phyloP scores from a whole-genome alignment of 1,139 yeast genomes.

The Candida labiduridarum region DNA sequence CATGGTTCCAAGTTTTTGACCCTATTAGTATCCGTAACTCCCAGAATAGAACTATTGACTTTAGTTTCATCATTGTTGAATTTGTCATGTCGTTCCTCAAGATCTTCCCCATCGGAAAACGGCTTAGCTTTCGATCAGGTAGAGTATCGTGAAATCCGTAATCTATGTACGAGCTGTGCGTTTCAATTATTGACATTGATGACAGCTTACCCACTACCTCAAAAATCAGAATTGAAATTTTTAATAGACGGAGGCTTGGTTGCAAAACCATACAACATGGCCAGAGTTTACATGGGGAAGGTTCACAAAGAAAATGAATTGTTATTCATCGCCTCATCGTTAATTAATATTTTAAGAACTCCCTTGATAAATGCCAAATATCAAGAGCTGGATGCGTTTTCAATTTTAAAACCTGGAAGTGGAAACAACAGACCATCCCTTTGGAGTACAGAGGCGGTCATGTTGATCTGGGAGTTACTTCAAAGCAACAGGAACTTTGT shows the following conservation, averaged over 20 bases:
- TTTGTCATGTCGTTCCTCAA: constrained; percentile 46
- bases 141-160: constrained; percentile 49
- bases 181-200: constrained; percentile 64
- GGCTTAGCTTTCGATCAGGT: constrained; percentile 27
- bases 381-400: constrained; percentile 20
- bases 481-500: constrained; percentile 68
- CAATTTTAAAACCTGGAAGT: constrained; percentile 17
- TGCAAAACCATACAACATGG: constrained; percentile 46
- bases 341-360: constrained; percentile 47
- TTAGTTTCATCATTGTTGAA: constrained; percentile 74
- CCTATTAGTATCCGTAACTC: constrained; percentile 54
- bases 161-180: constrained; percentile 56
- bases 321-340: constrained; percentile 44
- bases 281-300: constrained; percentile 54
- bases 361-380: constrained; percentile 34
- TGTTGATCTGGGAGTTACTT: constrained; percentile 74
- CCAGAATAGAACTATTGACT: constrained; percentile 50
- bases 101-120: constrained; percentile 37
- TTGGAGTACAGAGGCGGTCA: constrained; percentile 57
- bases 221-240: constrained; percentile 43
- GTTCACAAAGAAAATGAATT: constrained; percentile 58
- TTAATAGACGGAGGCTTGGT: constrained; percentile 26
- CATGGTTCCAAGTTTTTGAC: constrained; percentile 63
- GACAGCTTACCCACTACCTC: constrained; percentile 63
- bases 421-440: constrained; percentile 38